Evolutionary conservation across 768 basidiomycete species (phyloP).

Genomic region (Mycena alexandri): DNA sequence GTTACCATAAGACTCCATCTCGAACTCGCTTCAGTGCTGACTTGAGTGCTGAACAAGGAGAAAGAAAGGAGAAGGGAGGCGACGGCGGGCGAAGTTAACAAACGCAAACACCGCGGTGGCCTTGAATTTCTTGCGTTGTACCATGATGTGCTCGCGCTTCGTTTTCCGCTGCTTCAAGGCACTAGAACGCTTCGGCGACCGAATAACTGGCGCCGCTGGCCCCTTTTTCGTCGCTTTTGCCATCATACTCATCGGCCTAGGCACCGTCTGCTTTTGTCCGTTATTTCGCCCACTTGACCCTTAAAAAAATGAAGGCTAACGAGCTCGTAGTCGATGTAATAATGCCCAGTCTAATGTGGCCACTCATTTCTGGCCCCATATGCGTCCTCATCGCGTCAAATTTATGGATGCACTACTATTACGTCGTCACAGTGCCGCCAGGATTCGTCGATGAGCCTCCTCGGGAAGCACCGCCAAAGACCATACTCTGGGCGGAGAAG

Average conservation of each 20-base stretch:
- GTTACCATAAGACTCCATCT: too few relatives aligned
- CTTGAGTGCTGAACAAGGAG: too few relatives aligned
- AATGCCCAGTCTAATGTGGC: constrained; percentile 71
- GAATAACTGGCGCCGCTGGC: constrained; percentile 90
- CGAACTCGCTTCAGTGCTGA: too few relatives aligned
- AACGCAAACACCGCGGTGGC: too few relatives aligned
- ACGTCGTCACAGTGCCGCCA: constrained; percentile 82
- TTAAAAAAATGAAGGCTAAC: constrained; percentile 3
- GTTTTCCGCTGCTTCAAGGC: constrained; percentile 68
- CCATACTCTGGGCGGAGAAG: constrained; percentile 68
- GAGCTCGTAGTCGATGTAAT: constrained; percentile 80
- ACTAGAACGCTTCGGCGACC: constrained; percentile 82
- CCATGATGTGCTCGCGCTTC: constrained; percentile 59
- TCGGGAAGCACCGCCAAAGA: constrained; percentile 48
- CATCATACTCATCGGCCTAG: constrained; percentile 73
- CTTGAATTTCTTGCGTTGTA: constrained; percentile 10
- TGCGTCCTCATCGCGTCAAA: constrained; percentile 85
- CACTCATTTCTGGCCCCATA: constrained; percentile 71
- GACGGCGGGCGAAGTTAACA: too few relatives aligned
- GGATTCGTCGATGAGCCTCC: constrained; percentile 80
- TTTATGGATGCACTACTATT: constrained; percentile 86
- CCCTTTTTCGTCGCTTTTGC: constrained; percentile 92
- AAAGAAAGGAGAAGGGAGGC: too few relatives aligned
- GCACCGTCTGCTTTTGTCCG: constrained; percentile 86
- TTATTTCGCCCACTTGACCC: constrained; percentile 32